Evolutionary conservation across 163 green algal genomes (phyloP).

Genomic region (Trebouxiophyceae sp.): DNA sequence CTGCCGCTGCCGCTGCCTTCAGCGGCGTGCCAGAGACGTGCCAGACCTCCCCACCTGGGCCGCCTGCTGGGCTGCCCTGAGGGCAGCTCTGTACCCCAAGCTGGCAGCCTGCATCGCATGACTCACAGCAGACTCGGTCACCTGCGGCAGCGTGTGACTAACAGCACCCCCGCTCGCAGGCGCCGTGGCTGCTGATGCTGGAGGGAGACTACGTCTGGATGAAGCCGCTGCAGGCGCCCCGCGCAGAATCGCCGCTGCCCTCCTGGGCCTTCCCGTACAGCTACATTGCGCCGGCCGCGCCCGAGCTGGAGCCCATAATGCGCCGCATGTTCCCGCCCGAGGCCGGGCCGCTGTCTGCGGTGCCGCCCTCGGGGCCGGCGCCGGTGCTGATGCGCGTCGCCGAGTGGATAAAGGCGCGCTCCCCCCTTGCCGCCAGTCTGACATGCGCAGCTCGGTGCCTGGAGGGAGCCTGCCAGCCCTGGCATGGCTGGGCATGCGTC

Average conservation of each 20-base stretch:
- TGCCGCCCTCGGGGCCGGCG: constrained; percentile 75
- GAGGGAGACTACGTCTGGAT: constrained; percentile 96
- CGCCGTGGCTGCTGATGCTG: constrained; percentile 82
- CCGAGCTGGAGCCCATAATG: constrained; percentile 34
- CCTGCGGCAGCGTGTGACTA: neutral
- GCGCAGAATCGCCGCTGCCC: constrained; percentile 1
- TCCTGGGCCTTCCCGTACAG: constrained; percentile 33
- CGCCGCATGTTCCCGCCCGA: constrained; percentile 39
- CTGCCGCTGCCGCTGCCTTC: no score
- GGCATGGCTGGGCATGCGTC: no score
- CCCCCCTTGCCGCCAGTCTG: no score
- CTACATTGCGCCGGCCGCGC: neutral
- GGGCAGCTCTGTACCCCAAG: no score
- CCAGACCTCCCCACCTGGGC: no score
- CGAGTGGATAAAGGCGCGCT: constrained; percentile 42
- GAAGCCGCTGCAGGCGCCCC: constrained; percentile 55
- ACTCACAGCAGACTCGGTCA: no score
- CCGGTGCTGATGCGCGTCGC: constrained; percentile 64
- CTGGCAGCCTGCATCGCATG: no score
- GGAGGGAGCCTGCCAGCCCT: no score
- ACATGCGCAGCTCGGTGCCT: no score
- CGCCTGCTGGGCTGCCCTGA: no score
- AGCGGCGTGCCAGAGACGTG: no score
- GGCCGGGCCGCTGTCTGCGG: constrained; percentile 24
- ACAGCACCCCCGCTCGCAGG: constrained; percentile 12